Percentiles rank a stretch among this genome's conserved stretches.
Conservation (phyloP, 2,329 filamentous ascomycete species). For the Bipolaris cookei region DNA sequence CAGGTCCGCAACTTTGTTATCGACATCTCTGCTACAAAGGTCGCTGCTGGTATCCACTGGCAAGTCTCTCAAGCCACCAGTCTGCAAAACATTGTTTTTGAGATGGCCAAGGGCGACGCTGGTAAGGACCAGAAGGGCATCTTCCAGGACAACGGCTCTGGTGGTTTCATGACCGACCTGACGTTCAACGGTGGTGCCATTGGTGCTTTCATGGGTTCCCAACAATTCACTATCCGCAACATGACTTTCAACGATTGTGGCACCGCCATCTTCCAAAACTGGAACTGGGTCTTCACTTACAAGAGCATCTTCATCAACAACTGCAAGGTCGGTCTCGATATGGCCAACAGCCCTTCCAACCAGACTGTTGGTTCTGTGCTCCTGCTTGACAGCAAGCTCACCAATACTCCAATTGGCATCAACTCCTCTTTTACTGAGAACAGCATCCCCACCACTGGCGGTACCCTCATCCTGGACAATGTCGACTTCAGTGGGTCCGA, state of each 20-base stretch:
- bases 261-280: conserved; percentile 61
- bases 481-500: conserved; percentile 78
- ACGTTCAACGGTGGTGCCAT: conserved; percentile 66
- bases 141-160: conserved; percentile 66
- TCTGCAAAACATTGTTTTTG: conserved; percentile 67
- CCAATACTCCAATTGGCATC: conserved; percentile 76
- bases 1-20: conserved; percentile 62
- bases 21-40: conserved; percentile 52
- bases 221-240: conserved; percentile 66
- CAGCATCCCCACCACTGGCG: conserved; percentile 72
- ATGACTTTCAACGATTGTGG: conserved; percentile 57
- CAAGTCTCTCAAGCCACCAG: conserved; percentile 70
- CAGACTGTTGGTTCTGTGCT: conserved; percentile 87
- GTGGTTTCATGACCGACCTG: conserved; percentile 66
- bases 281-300: conserved; percentile 61
- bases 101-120: conserved; percentile 57
- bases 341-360: conserved; percentile 60
- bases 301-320: conserved; percentile 55
- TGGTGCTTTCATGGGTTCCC: conserved; percentile 66
- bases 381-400: conserved; percentile 79
- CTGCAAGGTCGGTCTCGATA: conserved; percentile 57
- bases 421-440: conserved; percentile 76
- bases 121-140: conserved; percentile 63
- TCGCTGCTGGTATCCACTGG: conserved; percentile 66
- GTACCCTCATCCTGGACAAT: conserved; percentile 85